Evolutionary conservation across 2,329 filamentous ascomycete genomes (phyloP).

Genomic region (Colletotrichum destructivum): DNA sequence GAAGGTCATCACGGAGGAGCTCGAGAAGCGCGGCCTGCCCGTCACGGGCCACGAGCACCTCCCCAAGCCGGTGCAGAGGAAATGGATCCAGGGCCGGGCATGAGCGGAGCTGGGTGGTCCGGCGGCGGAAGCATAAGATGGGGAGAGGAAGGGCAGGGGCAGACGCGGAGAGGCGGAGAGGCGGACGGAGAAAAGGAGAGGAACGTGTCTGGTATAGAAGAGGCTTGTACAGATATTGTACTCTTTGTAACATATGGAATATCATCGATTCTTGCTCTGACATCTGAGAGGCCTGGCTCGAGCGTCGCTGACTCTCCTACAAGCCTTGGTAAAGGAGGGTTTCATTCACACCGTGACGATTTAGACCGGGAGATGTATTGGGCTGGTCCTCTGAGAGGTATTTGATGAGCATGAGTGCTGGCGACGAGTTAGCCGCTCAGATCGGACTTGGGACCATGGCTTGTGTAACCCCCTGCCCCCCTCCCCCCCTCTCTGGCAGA

Average conservation of each 20-base stretch:
- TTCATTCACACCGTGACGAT: no score
- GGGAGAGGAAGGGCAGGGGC: neutral
- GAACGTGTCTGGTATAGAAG: slow-evolving; percentile 35
- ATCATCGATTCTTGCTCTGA: slow-evolving; percentile 36
- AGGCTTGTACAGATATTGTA: slow-evolving; percentile 44
- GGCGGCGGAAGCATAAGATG: neutral
- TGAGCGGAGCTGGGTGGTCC: slow-evolving; percentile 44
- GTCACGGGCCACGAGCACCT: slow-evolving; percentile 62
- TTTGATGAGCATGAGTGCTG: no score
- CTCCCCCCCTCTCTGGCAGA: no score
- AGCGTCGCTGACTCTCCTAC: no score
- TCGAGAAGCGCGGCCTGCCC: slow-evolving; percentile 74
- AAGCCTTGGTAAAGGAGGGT: no score
- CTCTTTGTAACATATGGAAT: slow-evolving; percentile 43
- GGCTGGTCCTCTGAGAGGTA: no score
- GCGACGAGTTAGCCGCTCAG: no score
- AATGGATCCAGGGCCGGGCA: slow-evolving; percentile 58
- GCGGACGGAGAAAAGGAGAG: neutral
- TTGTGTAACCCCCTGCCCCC: no score
- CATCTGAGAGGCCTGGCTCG: neutral
- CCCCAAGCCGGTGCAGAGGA: slow-evolving; percentile 59
- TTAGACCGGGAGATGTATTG: no score
- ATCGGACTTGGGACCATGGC: no score
- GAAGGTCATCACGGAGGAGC: slow-evolving; percentile 84
- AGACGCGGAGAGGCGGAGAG: neutral